Percentiles rank a stretch among this genome's conserved stretches.
These are phyloP conservation scores for Yamagishiella unicocca DNA, from an alignment of 139 green algal genomes.

Conservation along the genomic window DNA sequence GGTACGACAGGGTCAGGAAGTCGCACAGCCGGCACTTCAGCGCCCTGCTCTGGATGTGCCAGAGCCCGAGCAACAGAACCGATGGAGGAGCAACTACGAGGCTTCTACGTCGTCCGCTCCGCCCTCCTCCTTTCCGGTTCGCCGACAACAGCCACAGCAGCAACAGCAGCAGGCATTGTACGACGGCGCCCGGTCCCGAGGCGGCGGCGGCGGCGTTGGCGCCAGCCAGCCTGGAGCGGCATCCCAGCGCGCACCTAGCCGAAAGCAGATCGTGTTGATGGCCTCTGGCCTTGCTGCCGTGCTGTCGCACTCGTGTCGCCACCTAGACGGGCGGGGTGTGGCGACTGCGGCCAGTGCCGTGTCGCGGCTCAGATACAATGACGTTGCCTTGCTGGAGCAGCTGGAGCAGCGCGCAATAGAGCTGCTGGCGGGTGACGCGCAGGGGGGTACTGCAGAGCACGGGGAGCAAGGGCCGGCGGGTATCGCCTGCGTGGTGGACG, in stretches of 20 bases:
- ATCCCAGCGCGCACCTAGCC: neutral
- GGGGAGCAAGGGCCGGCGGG: too few species aligned
- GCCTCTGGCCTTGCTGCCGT: neutral
- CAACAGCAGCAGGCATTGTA: too few species aligned
- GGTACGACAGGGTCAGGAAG: neutral
- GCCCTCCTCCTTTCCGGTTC: too few species aligned
- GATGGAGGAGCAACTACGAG: neutral
- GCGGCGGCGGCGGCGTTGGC: too few species aligned
- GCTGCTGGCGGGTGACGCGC: neutral
- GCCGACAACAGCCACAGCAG: too few species aligned
- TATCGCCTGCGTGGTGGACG: too few species aligned
- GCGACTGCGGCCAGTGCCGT: neutral
- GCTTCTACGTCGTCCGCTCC: slow-evolving; percentile 31
- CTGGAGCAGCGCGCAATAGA: slow-evolving; percentile 16
- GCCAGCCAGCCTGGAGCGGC: too few species aligned
- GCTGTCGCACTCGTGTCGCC: neutral
- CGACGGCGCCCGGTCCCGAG: too few species aligned
- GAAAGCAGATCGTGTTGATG: neutral
- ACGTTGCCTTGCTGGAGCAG: neutral
- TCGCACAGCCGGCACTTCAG: neutral
- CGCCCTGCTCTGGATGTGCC: neutral
- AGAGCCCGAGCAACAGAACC: neutral
- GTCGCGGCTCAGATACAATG: neutral
- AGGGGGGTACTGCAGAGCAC: too few species aligned
- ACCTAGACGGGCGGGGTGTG: slow-evolving; percentile 7